Percentiles rank a stretch among this genome's conserved stretches.
These are phyloP conservation scores for Eucalyptus virginea DNA, from an alignment of 345 rosid genomes.

Conservation along the genomic window DNA sequence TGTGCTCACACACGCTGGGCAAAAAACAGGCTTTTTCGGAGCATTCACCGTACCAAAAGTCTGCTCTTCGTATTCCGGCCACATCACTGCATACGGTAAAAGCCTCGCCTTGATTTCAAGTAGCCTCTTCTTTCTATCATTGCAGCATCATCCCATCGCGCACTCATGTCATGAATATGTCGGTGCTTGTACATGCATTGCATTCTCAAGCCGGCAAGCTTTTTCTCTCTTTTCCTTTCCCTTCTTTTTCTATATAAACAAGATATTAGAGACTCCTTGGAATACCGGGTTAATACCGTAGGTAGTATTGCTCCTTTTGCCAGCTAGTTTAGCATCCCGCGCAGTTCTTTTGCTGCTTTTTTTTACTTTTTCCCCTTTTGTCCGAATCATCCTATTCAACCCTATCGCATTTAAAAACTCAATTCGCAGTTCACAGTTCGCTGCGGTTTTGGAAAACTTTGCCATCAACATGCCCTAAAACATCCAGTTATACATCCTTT, in stretches of 20 bases:
- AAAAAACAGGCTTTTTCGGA: constrained; percentile 66
- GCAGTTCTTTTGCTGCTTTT: not conserved
- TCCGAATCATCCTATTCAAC: not conserved
- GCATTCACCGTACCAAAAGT: constrained; percentile 70
- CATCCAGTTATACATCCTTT: not conserved
- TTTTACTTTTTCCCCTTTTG: not conserved
- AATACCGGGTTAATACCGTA: not conserved
- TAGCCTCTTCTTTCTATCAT: not conserved
- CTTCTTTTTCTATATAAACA: not conserved
- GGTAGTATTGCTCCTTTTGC: not conserved
- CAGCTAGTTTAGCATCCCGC: not conserved
- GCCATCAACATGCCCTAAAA: not conserved
- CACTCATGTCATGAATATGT: not conserved
- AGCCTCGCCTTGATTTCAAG: not conserved
- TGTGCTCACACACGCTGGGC: not conserved
- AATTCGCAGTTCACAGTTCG: not conserved
- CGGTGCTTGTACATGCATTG: not conserved
- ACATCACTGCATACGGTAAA: constrained; percentile 65
- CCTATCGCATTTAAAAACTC: too few relatives aligned
- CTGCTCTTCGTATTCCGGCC: constrained; percentile 69
- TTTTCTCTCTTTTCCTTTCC: not conserved
- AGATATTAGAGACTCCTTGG: not conserved
- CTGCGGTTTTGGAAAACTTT: not conserved
- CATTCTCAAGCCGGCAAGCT: not conserved
- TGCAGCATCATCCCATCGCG: not conserved